Percentiles rank a stretch among this genome's conserved stretches.
These are phyloP conservation scores for Yarrowia sp. DNA, from an alignment of 805 yeast genomes.

Conservation along the genomic window DNA sequence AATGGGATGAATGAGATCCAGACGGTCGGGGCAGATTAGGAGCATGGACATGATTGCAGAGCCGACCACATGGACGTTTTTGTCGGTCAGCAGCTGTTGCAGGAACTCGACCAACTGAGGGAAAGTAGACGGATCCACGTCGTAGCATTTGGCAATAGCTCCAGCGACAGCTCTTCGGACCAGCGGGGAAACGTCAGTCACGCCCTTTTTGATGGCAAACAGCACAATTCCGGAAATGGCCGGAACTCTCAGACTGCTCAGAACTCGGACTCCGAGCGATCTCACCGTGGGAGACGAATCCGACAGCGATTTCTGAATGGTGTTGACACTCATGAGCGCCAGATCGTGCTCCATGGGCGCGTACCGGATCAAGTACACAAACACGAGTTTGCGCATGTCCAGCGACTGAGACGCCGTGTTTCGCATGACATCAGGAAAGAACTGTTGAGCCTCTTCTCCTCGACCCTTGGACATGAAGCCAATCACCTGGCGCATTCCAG, in stretches of 20 bases:
- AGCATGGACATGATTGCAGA: constrained; percentile 66
- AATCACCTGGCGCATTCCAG: constrained; percentile 64
- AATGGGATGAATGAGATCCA: constrained; percentile 74
- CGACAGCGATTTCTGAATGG: constrained; percentile 81
- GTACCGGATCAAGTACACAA: constrained; percentile 73
- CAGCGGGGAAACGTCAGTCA: constrained; percentile 72
- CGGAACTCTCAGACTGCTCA: constrained; percentile 82
- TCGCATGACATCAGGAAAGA: constrained; percentile 87
- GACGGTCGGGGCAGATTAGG: constrained; percentile 61
- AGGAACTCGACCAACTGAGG: constrained; percentile 61
- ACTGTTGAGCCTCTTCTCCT: constrained; percentile 55
- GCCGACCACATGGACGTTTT: constrained; percentile 70
- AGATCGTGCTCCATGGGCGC: constrained; percentile 87
- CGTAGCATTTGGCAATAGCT: constrained; percentile 67
- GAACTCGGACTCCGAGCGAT: constrained; percentile 74
- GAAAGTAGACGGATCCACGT: constrained; percentile 54
- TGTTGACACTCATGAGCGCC: constrained; percentile 87
- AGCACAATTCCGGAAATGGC: constrained; percentile 81
- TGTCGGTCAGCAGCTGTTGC: constrained; percentile 65
- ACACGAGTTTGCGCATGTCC: constrained; percentile 76
- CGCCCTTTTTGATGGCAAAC: constrained; percentile 71
- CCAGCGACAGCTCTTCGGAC: constrained; percentile 84
- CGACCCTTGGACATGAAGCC: constrained; percentile 46
- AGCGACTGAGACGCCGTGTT: constrained; percentile 74
- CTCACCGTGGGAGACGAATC: constrained; percentile 74